Conservation (phyloP, 2,329 filamentous ascomycete species). For the Scortechinia acanthostroma region DNA sequence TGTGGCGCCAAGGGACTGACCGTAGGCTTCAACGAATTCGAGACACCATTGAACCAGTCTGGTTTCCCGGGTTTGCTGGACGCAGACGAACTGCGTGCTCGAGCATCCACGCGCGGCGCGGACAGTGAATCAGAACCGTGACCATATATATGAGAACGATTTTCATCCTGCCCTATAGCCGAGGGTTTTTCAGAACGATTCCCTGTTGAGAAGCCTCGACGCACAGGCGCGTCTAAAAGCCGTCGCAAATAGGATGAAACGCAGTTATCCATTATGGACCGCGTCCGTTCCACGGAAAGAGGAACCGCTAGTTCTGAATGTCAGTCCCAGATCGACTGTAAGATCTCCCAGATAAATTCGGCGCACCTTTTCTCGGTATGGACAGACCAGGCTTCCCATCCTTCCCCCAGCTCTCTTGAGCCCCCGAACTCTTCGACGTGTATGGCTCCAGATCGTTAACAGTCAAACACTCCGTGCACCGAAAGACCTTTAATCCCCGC, state of each 20-base stretch:
- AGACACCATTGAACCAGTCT: no score
- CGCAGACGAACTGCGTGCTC: not conserved
- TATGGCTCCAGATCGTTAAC: not conserved
- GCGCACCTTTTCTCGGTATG: not conserved
- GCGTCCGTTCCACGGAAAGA: not conserved
- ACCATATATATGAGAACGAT: no score
- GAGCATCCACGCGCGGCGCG: not conserved
- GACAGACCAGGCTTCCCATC: not conserved
- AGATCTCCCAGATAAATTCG: no score
- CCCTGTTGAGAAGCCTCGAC: no score
- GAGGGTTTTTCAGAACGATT: no score
- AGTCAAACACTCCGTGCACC: constrained; percentile 1
- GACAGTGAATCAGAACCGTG: not conserved
- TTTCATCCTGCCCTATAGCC: no score
- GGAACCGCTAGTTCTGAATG: not conserved
- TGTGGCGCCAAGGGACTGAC: no score
- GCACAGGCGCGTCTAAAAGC: not conserved
- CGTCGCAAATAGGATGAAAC: not conserved
- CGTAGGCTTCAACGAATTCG: no score
- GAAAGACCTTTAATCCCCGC: not conserved
- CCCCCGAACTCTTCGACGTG: not conserved
- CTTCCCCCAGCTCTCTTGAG: not conserved
- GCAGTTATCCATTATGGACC: not conserved
- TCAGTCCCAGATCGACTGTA: not conserved
- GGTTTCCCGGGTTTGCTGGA: not conserved